Base-by-base conservation (phyloP, 768 basidiomycete species). In the Russula sp. region DNA sequence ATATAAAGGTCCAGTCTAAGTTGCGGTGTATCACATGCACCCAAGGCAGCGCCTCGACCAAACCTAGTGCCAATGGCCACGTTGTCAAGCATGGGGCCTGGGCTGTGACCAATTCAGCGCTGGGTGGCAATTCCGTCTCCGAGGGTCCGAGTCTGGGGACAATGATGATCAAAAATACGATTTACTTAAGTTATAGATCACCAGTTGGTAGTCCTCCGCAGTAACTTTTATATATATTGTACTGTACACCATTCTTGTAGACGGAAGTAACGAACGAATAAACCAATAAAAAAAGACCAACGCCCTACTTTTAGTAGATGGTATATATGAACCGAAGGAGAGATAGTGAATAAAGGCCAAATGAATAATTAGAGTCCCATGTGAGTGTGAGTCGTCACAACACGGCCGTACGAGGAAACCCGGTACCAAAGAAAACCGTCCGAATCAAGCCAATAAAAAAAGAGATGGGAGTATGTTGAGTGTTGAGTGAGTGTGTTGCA, bases 231-330 rank as follows among this genome's bases (percentile, higher is more conserved):
- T 46, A 46, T 46, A 46, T 46, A 24, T 59, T 38, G 59, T 59
- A 59, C 20, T 58, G 32, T 58, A 59, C 59, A 50, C 50, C 28
- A 24, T 50, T 38, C 38, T 51, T 38, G 24, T 28, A 40, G 40
- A 56, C 26, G 10, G 20, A 57, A 26, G 11, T 2, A 36, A 38
- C 14, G 38, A 38, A 38, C 38, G 38, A 38, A 38, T 24, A 38
- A 6, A 24, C 9, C 1, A 28, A 11, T 6, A 49, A 40, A 26
- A 18, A 3, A 59, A 38, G 9, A 7, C 22, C n/a, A n/a, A n/a
- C 4, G 36, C 38, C 14, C 57, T 59, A 34, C 57, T 24, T 59
- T 51, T 28, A 30, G 36, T 51, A 59, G 59, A 60, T 60, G 59
- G 59, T 60, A 60, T 60, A 52, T 22, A 52, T 52, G 20, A 28